Conservation (phyloP, 2,329 filamentous ascomycete species). For the Chalaropsis thielavioides region DNA sequence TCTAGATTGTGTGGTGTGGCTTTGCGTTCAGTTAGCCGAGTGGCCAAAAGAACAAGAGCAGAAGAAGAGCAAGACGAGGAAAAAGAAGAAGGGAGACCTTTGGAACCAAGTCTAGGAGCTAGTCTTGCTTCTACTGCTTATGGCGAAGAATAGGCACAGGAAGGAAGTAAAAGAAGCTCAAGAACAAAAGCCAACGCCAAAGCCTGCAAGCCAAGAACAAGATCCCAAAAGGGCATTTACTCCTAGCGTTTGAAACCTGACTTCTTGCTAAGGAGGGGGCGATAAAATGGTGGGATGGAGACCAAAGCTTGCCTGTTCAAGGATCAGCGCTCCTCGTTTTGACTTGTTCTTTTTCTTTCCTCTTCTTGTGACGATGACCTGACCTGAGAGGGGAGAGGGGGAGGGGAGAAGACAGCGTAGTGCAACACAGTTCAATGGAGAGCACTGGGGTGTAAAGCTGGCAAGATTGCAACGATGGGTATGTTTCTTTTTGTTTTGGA, state of each 20-base stretch:
- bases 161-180: not conserved
- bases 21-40: not conserved
- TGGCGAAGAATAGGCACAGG: not conserved
- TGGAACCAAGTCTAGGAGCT: not conserved
- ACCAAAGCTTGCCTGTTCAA: slow-evolving; percentile 2
- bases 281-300: slow-evolving; percentile 5
- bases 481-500: not conserved
- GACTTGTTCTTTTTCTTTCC: not conserved
- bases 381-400: not conserved
- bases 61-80: not conserved
- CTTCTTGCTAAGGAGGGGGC: slow-evolving; percentile 4
- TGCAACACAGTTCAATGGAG: not conserved
- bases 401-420: not conserved
- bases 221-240: slow-evolving; percentile 1
- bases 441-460: not conserved
- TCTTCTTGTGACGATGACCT: not conserved
- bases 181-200: not conserved
- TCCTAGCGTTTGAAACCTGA: slow-evolving; percentile 5
- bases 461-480: not conserved
- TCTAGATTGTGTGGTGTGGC: not conserved
- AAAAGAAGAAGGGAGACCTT: not conserved
- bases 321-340: not conserved
- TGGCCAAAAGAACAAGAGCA: not conserved
- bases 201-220: not conserved
- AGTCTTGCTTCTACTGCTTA: not conserved